Base-by-base conservation (phyloP, 768 basidiomycete genomes). In the Panaeolus papilionaceus region DNA sequence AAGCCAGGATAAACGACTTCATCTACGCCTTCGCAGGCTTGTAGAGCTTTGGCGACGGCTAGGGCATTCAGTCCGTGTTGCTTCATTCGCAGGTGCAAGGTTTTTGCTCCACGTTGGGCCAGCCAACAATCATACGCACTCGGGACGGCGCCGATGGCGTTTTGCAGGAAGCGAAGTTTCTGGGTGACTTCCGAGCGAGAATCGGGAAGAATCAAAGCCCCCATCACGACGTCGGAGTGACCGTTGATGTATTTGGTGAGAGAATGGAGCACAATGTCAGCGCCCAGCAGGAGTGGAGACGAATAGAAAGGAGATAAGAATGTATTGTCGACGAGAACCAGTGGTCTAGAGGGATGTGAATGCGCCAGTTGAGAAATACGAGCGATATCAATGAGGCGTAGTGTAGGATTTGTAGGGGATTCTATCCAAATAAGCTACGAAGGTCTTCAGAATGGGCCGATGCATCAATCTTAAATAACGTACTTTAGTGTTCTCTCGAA, bases 161-260 rank as follows among this genome's bases (percentile, higher is more conserved):
- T 96, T 72, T 98, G 96, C 0, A 97, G 84, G 85, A 95, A 98
- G 0, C 91, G 86, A 26, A 98, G 83, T 63, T 83, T 85, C 5
- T 85, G 74, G 0, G 80, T 75, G 65, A 92, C 78, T 0, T 78
- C 75, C 3, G 80, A 68, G 64, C 87, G 86, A 65, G 83, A 82
- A 0, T 83, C 71, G 9, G 92, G 89, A 5, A 95, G 84, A 71
- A 95, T 88, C 66, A 92, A 78, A 0, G 90, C 89, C 54, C 96
- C 96, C 86, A 95, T 93, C 73, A 98, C 83, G 75, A 96, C 93
- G 76, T 98, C 96, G 0, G 92, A 92, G 79, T 98, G 96, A 0
- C 97, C 97, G 75, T 94, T 94, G 74, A 97, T 83, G 82, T 96
- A 98, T 79, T 99, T 97, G 0, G 91, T 94, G 45, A 95, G 82